Conservation (phyloP, 1,139 yeast genomes). For the Nadsonia commutata region DNA sequence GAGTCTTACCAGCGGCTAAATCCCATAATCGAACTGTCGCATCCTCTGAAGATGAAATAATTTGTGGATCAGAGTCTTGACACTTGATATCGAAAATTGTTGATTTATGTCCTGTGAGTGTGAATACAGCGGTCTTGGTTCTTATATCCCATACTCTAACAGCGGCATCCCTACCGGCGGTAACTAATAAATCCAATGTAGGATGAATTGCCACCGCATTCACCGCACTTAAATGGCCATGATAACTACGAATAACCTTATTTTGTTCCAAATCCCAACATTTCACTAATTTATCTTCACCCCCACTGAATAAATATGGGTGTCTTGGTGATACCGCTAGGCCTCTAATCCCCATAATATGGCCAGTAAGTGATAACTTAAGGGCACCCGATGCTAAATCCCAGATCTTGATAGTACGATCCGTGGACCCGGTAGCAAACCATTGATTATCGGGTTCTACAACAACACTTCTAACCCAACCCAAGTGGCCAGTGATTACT, state of each 20-base stretch:
- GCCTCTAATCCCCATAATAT: constrained; percentile 77
- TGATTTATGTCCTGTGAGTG: constrained; percentile 66
- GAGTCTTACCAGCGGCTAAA: constrained; percentile 48
- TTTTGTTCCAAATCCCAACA: constrained; percentile 95
- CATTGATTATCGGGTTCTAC: constrained; percentile 81
- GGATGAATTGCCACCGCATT: constrained; percentile 79
- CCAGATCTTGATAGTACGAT: constrained; percentile 84
- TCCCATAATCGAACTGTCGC: constrained; percentile 84
- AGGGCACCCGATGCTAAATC: constrained; percentile 61
- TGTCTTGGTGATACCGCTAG: constrained; percentile 56
- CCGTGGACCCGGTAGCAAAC: constrained; percentile 87
- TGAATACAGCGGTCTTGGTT: constrained; percentile 59
- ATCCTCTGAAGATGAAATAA: constrained; percentile 73
- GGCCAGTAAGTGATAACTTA: constrained; percentile 74
- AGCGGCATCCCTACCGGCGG: constrained; percentile 83
- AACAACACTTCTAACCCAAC: constrained; percentile 75
- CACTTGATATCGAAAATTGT: constrained; percentile 59
- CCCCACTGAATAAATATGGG: constrained; percentile 83
- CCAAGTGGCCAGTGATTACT: constrained; percentile 79
- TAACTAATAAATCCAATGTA: constrained; percentile 66
- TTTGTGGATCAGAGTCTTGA: constrained; percentile 69
- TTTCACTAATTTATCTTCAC: constrained; percentile 88
- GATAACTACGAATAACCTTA: constrained; percentile 69
- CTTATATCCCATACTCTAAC: constrained; percentile 91
- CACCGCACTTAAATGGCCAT: constrained; percentile 88